Conservation (phyloP, 2,329 filamentous ascomycete genomes). For the Scedosporium boydii region DNA sequence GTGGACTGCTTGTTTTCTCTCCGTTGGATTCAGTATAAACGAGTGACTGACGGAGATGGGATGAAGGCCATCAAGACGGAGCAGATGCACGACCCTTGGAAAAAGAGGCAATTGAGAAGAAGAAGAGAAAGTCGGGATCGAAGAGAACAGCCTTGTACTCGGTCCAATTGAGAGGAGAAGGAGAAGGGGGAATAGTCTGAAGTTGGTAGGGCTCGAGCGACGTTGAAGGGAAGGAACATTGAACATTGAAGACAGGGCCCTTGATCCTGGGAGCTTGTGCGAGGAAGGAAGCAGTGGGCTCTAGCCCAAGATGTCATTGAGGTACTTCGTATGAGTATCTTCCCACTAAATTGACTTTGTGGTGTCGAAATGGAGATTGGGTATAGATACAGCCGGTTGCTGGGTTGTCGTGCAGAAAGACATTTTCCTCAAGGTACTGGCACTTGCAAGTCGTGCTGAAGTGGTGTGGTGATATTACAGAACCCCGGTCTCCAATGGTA, state of each 20-base stretch:
- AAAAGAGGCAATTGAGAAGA: background rate
- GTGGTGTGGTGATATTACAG: background rate
- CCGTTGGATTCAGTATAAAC: background rate
- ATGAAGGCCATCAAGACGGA: background rate
- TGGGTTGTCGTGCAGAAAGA: background rate
- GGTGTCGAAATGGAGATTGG: background rate
- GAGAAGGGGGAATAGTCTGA: background rate
- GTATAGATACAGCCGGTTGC: background rate
- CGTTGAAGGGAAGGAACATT: background rate
- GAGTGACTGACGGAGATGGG: constrained; percentile 4
- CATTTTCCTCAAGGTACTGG: background rate
- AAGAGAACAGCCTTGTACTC: background rate
- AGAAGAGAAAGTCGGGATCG: background rate
- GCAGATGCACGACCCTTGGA: background rate
- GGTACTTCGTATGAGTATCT: background rate
- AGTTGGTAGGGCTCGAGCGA: background rate
- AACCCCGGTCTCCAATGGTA: background rate
- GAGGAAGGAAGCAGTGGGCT: background rate
- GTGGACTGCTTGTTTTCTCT: background rate
- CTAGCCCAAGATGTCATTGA: background rate
- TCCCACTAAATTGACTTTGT: background rate
- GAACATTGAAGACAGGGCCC: background rate
- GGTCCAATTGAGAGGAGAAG: background rate
- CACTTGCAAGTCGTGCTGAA: background rate
- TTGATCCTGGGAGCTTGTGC: background rate